Conservation (phyloP, 306 rosid genomes). For the Vigna unguiculata region DNA sequence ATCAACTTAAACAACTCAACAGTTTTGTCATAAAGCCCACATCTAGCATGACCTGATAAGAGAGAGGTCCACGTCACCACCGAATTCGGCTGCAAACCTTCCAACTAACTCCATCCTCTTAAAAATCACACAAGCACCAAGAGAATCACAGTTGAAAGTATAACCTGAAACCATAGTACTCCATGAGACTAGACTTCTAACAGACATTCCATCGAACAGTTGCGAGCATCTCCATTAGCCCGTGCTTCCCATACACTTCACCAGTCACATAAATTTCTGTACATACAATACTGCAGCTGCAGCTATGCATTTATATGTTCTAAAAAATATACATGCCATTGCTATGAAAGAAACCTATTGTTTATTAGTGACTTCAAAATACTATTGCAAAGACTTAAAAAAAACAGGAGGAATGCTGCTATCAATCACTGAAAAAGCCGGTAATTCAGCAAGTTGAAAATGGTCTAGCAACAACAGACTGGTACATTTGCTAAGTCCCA, state of each 20-base stretch:
- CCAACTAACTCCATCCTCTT: conserved; percentile 69
- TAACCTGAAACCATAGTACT: conserved; percentile 70
- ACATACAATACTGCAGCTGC: no score
- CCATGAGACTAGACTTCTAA: conserved; percentile 74
- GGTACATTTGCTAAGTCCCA: no score
- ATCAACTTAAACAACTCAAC: conserved; percentile 60
- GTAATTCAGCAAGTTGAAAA: no score
- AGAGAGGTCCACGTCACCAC: conserved; percentile 90
- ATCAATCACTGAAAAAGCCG: no score
- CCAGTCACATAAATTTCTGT: no score
- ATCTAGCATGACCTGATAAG: conserved; percentile 77
- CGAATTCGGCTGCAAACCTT: conserved; percentile 65
- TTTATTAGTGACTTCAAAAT: background rate
- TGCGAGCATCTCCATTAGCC: conserved; percentile 60
- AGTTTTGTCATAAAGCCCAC: conserved; percentile 63
- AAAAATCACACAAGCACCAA: conserved; percentile 68
- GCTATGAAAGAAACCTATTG: background rate
- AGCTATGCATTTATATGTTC: background rate
- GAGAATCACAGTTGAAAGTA: conserved; percentile 66
- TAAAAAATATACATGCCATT: background rate
- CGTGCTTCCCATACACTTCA: conserved; percentile 65
- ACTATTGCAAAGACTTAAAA: no score
- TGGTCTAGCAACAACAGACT: no score
- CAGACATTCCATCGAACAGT: conserved; percentile 69
- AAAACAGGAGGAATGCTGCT: no score